phyloP scores from a whole-genome alignment of 176 grass and related monocot species.

The Neostapfia colusana region DNA sequence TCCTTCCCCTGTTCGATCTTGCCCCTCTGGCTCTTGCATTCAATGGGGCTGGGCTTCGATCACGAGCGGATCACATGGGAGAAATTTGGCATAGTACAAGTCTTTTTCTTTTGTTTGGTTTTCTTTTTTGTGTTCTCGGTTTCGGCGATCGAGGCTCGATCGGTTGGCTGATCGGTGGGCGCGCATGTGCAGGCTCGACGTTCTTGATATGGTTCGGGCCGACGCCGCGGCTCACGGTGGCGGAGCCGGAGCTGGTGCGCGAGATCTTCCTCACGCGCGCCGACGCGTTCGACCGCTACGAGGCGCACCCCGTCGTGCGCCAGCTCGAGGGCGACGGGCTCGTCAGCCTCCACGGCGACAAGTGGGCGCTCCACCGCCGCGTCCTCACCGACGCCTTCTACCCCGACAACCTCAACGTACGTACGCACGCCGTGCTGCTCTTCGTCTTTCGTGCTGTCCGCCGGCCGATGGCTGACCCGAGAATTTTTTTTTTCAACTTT shows the following conservation, averaged over 20 bases:
- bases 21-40: slow-evolving; percentile 28
- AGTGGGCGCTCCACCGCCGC: slow-evolving; percentile 85
- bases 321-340: slow-evolving; percentile 89
- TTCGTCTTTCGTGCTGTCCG: not conserved
- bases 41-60: slow-evolving; percentile 16
- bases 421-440: not conserved
- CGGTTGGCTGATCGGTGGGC: not conserved
- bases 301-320: slow-evolving; percentile 73
- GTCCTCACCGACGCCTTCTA: slow-evolving; percentile 66
- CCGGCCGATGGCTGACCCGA: not conserved
- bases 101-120: not conserved
- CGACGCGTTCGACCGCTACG: slow-evolving; percentile 78
- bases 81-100: not conserved
- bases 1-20: not conserved
- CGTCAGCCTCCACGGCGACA: slow-evolving; percentile 72
- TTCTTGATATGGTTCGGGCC: slow-evolving; percentile 91
- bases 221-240: slow-evolving; percentile 68
- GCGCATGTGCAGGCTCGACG: slow-evolving; percentile 47
- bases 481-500: not conserved
- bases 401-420: slow-evolving; percentile 82
- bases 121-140: not conserved
- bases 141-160: slow-evolving; percentile 12
- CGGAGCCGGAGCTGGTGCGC: slow-evolving; percentile 78
- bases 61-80: slow-evolving; percentile 33
- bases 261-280: slow-evolving; percentile 73